A percentile compares a stretch with the other conserved stretches of the same genome.
These are phyloP conservation scores for Meira miltonrushii DNA, from an alignment of 1,284 basidiomycete species.

Conservation along the genomic window DNA sequence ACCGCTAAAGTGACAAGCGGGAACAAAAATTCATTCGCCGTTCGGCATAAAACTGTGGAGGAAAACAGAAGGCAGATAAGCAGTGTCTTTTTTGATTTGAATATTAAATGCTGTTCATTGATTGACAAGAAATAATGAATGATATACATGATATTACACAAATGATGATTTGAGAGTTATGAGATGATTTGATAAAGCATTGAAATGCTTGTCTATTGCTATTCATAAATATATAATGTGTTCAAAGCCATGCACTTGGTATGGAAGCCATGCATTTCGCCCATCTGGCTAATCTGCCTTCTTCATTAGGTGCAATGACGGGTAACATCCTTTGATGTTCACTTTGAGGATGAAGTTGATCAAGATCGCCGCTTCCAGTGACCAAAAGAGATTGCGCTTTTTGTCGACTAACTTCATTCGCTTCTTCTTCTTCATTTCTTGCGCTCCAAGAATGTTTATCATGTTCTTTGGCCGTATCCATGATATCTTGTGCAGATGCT, in stretches of 20 bases:
- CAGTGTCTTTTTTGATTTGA: no score
- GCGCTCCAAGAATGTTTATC: conserved; percentile 1
- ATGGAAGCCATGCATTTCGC: conserved; percentile 68
- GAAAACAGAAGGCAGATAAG: no score
- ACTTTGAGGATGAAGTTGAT: conserved; percentile 12
- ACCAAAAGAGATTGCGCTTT: not conserved
- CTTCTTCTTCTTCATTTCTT: conserved; percentile 15
- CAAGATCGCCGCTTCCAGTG: conserved; percentile 4
- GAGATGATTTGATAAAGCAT: no score
- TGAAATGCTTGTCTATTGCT: no score
- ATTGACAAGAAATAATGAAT: no score
- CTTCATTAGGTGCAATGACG: conserved; percentile 75
- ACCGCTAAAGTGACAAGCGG: no score
- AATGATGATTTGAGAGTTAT: no score
- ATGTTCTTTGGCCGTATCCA: conserved; percentile 2
- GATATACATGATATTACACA: no score
- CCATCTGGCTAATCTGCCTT: conserved; percentile 71
- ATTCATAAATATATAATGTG: not conserved
- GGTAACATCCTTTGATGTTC: conserved; percentile 55
- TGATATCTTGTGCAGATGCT: conserved; percentile 17
- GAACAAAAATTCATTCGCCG: no score
- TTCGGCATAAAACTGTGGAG: no score
- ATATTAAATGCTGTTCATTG: no score
- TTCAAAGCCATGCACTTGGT: conserved; percentile 67
- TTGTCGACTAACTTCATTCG: not conserved